Evolutionary conservation across 495 filamentous ascomycete species (phyloP), one percentile per base, ranked within the genome.

Genomic region (Lasiosphaeris hirsuta): DNA sequence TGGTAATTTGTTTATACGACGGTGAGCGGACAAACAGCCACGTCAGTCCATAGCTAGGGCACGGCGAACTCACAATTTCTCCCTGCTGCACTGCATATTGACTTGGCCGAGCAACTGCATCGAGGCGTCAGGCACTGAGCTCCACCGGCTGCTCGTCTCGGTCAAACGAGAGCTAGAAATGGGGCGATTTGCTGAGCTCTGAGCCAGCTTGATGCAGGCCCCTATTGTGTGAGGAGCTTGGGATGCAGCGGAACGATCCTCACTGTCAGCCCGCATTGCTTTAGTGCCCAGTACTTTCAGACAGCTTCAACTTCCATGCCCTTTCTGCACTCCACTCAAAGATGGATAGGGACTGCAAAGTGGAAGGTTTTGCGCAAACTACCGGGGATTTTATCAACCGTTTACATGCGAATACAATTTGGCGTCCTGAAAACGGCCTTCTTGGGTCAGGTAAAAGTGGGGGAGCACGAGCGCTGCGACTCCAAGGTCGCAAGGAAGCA

Each of bases 181-280:
- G 17, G 19, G n/a, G 18, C 51, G 39, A 54, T 43, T 54, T 54
- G 51, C 38, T 54, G 40, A 42, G 15, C 37, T 9, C 14, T 41
- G n/a, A 37, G 14, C 30, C 41, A 35, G 15, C 23, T 30, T 41
- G 53, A 55, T 55, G 53, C 53, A 47, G 40, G 13, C 53, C 53
- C 51, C 51, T 54, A 54, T 54, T 54, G 51, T 36, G 19, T 40
- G 13, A 34, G 38, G 40, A 35, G 17, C 11, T 40, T 35, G 13
- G 51, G 51, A 54, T 54, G 51, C 51, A 54, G 51, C 51, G 35
- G n/a, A 49, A 10, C 19, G 17, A 19, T 34, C 38, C 39, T 41
- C 19, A 23, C 51, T 23, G 51, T 54, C 51, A 54, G 51, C 51
- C 51, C 7, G 51, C 51, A 54, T 44, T n/a, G n/a, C 34, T n/a